These are phyloP conservation scores for Jatropha curcas DNA, from an alignment of 345 rosid genomes.

Conservation along the genomic window DNA sequence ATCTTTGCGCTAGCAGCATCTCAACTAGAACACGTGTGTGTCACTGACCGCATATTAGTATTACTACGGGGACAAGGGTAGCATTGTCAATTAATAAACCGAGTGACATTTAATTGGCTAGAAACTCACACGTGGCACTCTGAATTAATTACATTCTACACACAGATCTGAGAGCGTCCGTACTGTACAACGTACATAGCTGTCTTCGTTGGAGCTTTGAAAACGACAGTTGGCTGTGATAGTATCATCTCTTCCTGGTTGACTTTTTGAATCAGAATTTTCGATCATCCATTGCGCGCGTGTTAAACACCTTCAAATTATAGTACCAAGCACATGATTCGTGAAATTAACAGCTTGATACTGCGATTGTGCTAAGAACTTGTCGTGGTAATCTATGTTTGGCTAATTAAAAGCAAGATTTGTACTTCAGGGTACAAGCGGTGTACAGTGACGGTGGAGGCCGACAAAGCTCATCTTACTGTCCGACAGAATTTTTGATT, in stretches of 20 bases:
- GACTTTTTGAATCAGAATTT: neutral
- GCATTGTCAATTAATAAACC: neutral
- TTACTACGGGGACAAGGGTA: neutral
- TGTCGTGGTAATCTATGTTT: neutral
- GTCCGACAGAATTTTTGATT: neutral
- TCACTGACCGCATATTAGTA: too few relatives aligned
- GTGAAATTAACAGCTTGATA: neutral
- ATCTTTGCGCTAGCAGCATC: too few relatives aligned
- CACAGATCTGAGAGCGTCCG: neutral
- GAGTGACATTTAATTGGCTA: too few relatives aligned
- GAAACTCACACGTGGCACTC: neutral
- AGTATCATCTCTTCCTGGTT: neutral
- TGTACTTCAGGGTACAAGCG: conserved; percentile 1
- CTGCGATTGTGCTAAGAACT: neutral
- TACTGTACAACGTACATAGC: neutral
- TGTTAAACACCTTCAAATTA: neutral
- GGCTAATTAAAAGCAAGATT: neutral
- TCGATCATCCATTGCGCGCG: neutral
- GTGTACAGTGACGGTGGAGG: conserved; percentile 6
- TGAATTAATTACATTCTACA: neutral
- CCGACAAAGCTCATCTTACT: neutral
- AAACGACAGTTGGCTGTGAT: neutral
- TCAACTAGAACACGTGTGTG: too few relatives aligned
- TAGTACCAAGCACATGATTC: too few relatives aligned
- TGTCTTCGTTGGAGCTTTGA: neutral